Evolutionary conservation across 768 basidiomycete species (phyloP), one percentile per base, ranked within the genome.

Genomic region (Mycena metata): DNA sequence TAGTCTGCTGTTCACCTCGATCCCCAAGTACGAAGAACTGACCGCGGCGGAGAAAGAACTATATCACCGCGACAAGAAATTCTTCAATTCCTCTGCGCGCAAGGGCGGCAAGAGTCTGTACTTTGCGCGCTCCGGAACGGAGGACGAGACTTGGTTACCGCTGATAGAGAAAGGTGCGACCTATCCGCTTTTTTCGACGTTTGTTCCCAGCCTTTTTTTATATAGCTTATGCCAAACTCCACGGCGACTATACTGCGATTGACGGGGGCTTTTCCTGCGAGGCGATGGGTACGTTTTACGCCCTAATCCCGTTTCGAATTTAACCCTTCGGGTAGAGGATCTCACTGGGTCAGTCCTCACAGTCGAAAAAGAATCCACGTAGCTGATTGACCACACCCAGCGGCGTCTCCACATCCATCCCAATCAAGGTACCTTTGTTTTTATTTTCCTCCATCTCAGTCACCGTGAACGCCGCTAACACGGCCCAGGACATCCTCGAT

Each of bases 71-170:
- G 84, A 88, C 72, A 86, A 84, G 67, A 81, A 80, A 1, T 67
- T 77, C 12, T 88, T 83, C 71, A 83, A 86, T 69, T 71, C 75
- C 35, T 79, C 81, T 0, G 86, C 86, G 1, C 75, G 86, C 4
- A 84, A 83, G 56, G 85, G 86, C 42, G 82, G 82, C 35, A 86
- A 86, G 72, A 79, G 79, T 1, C 71, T 88, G 41, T 87, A 84
- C 67, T 88, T 88, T 72, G 85, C 87, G 11, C 81, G 79, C 57
- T 85, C 84, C 8, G 83, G 82, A 1, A 77, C 81, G 6, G 79
- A 82, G 52, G 83, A 83, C 35, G 87, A 88, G 67, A 87, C 86
- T 5, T 88, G 87, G 87, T 85, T 87, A 0, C 84, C 87, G 4
- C 75, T 88, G n/a, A 80, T 88, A n/a, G 87, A 88, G 73, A 88